A percentile compares a stretch with the other conserved stretches of the same genome.
These are phyloP conservation scores for Fraxinus excelsior DNA, from an alignment of 257 asterid genomes.

Conservation along the genomic window DNA sequence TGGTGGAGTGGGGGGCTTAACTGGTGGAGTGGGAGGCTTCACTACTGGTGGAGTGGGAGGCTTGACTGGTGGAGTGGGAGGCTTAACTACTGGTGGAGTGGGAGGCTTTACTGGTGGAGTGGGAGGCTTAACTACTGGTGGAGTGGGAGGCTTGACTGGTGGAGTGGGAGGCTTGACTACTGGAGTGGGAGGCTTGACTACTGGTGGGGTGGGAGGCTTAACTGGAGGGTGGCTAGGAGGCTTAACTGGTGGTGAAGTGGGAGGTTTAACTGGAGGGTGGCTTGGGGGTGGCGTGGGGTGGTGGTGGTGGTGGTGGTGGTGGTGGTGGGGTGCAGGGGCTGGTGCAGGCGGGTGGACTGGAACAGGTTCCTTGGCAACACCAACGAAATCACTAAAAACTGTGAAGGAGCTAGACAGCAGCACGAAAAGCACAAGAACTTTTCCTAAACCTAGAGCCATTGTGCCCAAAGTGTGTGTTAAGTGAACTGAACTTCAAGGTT, in stretches of 20 bases:
- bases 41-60: background rate
- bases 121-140: too few species aligned
- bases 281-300: conserved; percentile 7
- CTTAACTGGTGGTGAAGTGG: background rate
- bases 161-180: conserved; percentile 8
- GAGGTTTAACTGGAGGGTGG: conserved; percentile 17
- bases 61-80: background rate
- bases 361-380: background rate
- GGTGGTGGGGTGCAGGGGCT: conserved; percentile 24
- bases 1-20: conserved; percentile 17
- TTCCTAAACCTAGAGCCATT: conserved; percentile 32
- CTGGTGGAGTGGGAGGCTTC: conserved; percentile 14
- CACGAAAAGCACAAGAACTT: conserved; percentile 22
- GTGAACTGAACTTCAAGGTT: background rate
- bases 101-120: background rate
- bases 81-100: conserved; percentile 7
- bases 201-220: conserved; percentile 6
- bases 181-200: background rate
- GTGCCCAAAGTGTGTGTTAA: background rate
- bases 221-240: conserved; percentile 1
- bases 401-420: conserved; percentile 31
- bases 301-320: conserved; percentile 31
- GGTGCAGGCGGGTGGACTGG: background rate
- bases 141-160: background rate
- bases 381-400: conserved; percentile 3